Evolutionary conservation across 768 basidiomycete species (phyloP).

Genomic region (Suillus fuscotomentosus): DNA sequence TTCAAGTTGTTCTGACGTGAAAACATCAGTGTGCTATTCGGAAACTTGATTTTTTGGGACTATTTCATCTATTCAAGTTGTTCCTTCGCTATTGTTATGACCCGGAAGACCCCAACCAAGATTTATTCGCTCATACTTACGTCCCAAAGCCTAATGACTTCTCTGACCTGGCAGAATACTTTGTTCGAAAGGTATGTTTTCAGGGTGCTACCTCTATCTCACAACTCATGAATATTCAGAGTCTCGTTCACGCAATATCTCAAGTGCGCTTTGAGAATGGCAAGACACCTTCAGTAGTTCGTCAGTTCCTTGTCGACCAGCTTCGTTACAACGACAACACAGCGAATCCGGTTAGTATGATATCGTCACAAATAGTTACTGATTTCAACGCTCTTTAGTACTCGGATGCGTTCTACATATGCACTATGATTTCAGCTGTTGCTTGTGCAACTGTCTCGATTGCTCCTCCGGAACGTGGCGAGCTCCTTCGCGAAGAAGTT

Average conservation of each 20-base stretch:
- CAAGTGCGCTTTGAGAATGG: conserved; percentile 85
- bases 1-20: conserved; percentile 13
- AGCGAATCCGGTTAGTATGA: conserved; percentile 68
- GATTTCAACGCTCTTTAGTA: conserved; percentile 47
- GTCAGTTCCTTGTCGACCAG: conserved; percentile 87
- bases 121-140: conserved; percentile 83
- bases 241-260: conserved; percentile 78
- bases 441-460: conserved; percentile 78
- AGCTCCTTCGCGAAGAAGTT: conserved; percentile 68
- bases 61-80: conserved; percentile 95
- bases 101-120: conserved; percentile 76
- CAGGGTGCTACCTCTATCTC: neutral
- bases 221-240: conserved; percentile 39
- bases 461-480: conserved; percentile 77
- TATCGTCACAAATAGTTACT: conserved; percentile 4
- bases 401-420: conserved; percentile 89
- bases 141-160: conserved; percentile 97
- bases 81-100: conserved; percentile 91
- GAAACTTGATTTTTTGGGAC: conserved; percentile 81
- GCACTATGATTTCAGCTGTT: conserved; percentile 78
- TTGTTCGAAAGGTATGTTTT: conserved; percentile 79
- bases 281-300: conserved; percentile 81
- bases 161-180: conserved; percentile 87
- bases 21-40: conserved; percentile 73
- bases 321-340: conserved; percentile 97